phyloP scores from a whole-genome alignment of 345 rosid species.

The Populus tremula region DNA sequence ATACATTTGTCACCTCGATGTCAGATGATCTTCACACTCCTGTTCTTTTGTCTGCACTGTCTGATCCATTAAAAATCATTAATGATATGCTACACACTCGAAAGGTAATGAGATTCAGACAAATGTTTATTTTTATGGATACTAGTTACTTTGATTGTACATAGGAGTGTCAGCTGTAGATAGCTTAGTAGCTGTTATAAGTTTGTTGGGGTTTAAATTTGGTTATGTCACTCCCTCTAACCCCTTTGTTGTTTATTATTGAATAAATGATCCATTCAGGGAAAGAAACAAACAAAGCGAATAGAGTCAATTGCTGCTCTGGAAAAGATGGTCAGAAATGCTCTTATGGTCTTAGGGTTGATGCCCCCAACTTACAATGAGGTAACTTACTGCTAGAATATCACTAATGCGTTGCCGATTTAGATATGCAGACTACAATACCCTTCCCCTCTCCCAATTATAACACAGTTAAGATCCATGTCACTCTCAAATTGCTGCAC shows the following conservation, averaged over 20 bases:
- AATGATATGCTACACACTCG: conserved; percentile 82
- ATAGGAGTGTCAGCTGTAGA: neutral
- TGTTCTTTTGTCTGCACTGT: conserved; percentile 72
- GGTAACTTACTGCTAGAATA: conserved; percentile 38
- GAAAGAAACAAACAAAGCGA: conserved; percentile 66
- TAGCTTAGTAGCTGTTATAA: neutral
- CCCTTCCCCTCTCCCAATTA: neutral
- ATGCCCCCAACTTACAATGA: conserved; percentile 69
- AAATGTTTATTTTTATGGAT: neutral
- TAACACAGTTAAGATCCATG: neutral
- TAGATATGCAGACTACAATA: too few species aligned
- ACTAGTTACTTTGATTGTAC: neutral
- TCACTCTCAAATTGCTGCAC: neutral
- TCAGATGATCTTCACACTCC: conserved; percentile 92
- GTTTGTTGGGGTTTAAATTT: neutral
- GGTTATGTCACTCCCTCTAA: too few species aligned
- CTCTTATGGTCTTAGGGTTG: conserved; percentile 61
- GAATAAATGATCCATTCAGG: conserved; percentile 43
- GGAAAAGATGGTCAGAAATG: conserved; percentile 57
- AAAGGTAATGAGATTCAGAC: conserved; percentile 45
- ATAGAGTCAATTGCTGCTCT: conserved; percentile 71
- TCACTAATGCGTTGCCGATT: neutral
- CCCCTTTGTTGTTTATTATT: neutral
- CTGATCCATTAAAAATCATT: conserved; percentile 77
- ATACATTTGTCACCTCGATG: conserved; percentile 67